These are phyloP conservation scores for Sistotremastrum niveocremeum DNA, from an alignment of 768 basidiomycete genomes.

Conservation along the genomic window DNA sequence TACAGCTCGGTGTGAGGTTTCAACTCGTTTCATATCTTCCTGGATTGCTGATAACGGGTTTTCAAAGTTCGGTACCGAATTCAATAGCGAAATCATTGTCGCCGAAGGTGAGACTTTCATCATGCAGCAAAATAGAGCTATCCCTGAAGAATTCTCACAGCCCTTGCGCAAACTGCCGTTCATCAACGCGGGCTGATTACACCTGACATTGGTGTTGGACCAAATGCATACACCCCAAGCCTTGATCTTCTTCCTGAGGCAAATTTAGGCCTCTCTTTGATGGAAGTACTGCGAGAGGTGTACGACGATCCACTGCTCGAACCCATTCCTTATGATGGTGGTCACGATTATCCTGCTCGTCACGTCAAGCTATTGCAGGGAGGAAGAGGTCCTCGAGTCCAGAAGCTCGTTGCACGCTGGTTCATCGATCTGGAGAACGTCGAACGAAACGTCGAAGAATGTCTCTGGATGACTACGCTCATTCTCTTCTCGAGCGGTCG, in stretches of 20 bases:
- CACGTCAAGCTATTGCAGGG: constrained; percentile 20
- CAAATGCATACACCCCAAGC: neutral
- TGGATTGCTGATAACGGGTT: no score
- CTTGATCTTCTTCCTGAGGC: constrained; percentile 10
- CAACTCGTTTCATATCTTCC: neutral
- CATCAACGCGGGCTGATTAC: constrained; percentile 11
- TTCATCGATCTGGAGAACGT: constrained; percentile 26
- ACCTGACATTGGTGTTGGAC: no score
- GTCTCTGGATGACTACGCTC: constrained; percentile 34
- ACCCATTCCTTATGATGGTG: constrained; percentile 39
- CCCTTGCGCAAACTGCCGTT: constrained; percentile 37
- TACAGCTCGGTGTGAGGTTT: constrained; percentile 39
- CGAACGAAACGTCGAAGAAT: constrained; percentile 31
- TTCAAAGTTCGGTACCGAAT: constrained; percentile 39
- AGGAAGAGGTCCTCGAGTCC: constrained; percentile 31
- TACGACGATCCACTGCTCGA: constrained; percentile 35
- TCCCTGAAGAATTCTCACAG: constrained; percentile 10
- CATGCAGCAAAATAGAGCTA: no score
- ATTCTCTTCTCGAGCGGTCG: constrained; percentile 34
- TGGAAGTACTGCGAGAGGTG: constrained; percentile 35
- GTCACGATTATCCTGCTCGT: constrained; percentile 26
- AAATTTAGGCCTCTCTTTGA: constrained; percentile 26
- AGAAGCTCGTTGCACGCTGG: constrained; percentile 28
- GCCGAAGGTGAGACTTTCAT: constrained; percentile 27
- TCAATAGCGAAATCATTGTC: constrained; percentile 32